Base-by-base conservation (phyloP, 2,329 filamentous ascomycete species). In the Fusarium sublunatum region DNA sequence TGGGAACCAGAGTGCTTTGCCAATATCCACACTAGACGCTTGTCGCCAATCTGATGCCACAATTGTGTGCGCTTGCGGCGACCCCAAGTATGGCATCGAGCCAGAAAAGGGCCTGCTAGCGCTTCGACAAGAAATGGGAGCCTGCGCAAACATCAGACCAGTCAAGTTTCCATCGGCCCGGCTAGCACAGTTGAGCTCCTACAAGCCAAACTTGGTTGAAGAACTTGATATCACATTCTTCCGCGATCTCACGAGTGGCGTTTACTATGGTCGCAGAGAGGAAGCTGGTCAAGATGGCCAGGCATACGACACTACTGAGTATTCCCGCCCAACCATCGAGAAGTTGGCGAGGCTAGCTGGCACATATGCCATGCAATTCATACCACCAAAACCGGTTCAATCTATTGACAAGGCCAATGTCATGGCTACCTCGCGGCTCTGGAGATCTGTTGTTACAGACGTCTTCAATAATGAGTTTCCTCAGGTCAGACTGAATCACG, bases 151-250 rank as follows among this genome's bases (percentile, higher is more conserved):
- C 80, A 84, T 92, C 19, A 84, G 90, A 13, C 90, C 90, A 6
- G 91, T 90, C 81, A 91, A 89, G 81, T 92, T 92, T 78, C 89
- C 89, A 44, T 89, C 89, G 0, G 86, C 89, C 45, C 85, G 84
- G 24, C 83, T 92, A 39, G 84, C 90, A 69, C 83, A 89, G 31
- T 83, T 81, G 68, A 91, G 89, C 10, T 89, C 89, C 0, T 82
- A 92, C 58, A 91, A 91, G 74, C 84, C 86, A 47, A 83, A 88
- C 9, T 81, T 91, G 61, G 90, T 88, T 76, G 79, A 83, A 42
- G 88, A 86, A 64, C 86, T 88, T 57, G 88, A 92, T 78, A 91
- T 92, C 81, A 91, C 86, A 78, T 90, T 92, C 77, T 85, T 92
- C 70, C 88, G 90, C 38, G 90, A 92, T 73, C 77, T 92, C 54